Evolutionary conservation across 192 early-diverging fungal genomes (phyloP).

Genomic region (Entomortierella beljakovae): DNA sequence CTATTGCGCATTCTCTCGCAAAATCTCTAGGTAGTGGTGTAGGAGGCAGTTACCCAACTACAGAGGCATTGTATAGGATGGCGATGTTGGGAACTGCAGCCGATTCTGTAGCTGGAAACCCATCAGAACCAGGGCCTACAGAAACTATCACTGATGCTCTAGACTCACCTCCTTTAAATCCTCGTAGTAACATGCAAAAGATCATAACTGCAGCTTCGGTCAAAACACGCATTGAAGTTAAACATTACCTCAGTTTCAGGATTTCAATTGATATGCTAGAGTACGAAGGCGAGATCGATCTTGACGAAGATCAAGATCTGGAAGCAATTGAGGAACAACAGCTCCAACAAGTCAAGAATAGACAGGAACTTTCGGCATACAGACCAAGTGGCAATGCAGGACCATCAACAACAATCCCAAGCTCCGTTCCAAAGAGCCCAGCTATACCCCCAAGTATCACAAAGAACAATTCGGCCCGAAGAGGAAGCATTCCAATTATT

Average conservation of each 20-base stretch:
- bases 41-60: background rate
- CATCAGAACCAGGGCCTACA: background rate
- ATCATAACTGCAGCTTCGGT: background rate
- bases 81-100: conserved; percentile 4
- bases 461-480: background rate
- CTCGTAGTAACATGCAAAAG: background rate
- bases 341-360: conserved; percentile 18
- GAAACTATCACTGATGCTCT: background rate
- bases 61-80: conserved; percentile 8
- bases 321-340: conserved; percentile 37
- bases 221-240: conserved; percentile 37
- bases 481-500: background rate
- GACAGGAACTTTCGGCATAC: conserved; percentile 24
- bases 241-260: conserved; percentile 40
- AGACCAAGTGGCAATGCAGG: background rate
- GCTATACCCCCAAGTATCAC: background rate
- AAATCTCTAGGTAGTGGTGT: background rate
- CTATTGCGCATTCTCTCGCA: background rate
- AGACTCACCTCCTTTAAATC: background rate
- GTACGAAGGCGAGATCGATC: conserved; percentile 28
- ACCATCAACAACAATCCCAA: background rate
- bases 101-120: background rate
- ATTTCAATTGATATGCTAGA: conserved; percentile 45
- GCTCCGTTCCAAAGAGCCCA: background rate
- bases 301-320: conserved; percentile 21